These are phyloP conservation scores for Cyclostephanos invisitatus DNA, from an alignment of 108 stramenopile species.

Conservation along the genomic window DNA sequence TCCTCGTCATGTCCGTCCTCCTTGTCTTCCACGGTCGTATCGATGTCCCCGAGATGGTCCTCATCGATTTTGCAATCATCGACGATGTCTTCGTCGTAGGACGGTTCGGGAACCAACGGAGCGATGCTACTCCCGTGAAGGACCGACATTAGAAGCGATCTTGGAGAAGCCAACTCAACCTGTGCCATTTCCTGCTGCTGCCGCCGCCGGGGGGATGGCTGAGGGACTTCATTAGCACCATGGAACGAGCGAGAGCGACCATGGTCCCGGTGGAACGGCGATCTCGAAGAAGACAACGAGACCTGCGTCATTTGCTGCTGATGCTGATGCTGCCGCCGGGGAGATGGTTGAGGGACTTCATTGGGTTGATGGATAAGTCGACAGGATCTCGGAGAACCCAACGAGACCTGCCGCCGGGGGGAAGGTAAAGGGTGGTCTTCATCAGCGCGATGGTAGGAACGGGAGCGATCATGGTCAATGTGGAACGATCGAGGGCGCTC, in stretches of 20 bases:
- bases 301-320: too few species aligned
- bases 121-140: neutral
- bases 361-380: too few species aligned
- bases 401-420: neutral
- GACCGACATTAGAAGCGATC: neutral
- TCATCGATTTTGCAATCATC: neutral
- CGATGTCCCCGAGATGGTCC: conserved; percentile 1
- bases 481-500: neutral
- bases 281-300: too few species aligned
- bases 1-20: neutral
- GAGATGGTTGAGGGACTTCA: too few species aligned
- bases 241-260: neutral
- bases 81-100: neutral
- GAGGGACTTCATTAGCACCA: neutral
- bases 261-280: neutral
- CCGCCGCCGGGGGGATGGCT: neutral
- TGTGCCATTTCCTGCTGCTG: neutral
- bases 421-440: neutral
- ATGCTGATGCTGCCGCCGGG: too few species aligned
- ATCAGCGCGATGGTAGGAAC: neutral
- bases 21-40: neutral
- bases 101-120: neutral
- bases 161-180: neutral
- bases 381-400: neutral
- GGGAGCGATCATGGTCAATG: neutral